These are phyloP conservation scores for Solanum appendiculatum DNA, from an alignment of 257 asterid species.

Conservation along the genomic window DNA sequence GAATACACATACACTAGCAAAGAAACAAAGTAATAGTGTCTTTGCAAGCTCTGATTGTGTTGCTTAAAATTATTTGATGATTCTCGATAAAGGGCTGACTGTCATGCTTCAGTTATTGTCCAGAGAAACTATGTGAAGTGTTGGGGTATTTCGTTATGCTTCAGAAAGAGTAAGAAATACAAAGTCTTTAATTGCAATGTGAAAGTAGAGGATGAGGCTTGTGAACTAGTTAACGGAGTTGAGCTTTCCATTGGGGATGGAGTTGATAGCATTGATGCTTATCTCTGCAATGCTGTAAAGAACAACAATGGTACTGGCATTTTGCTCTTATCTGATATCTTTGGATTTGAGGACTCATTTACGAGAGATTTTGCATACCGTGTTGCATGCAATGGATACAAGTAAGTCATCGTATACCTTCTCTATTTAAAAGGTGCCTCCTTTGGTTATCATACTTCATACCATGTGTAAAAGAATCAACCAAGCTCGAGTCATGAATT, in stretches of 20 bases:
- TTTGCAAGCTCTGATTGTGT: background rate
- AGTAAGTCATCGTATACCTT: slow-evolving; percentile 25
- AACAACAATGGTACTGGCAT: slow-evolving; percentile 75
- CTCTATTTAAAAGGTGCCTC: background rate
- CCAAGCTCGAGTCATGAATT: background rate
- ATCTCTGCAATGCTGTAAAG: slow-evolving; percentile 63
- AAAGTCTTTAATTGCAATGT: slow-evolving; percentile 33
- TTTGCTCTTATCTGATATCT: slow-evolving; percentile 66
- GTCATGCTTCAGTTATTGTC: slow-evolving; percentile 47
- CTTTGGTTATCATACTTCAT: background rate
- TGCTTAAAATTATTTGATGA: background rate
- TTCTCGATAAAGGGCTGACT: slow-evolving; percentile 10
- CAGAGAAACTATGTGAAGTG: slow-evolving; percentile 32
- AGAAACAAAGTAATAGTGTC: background rate
- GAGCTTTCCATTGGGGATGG: slow-evolving; percentile 54
- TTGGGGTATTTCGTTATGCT: background rate
- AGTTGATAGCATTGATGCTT: slow-evolving; percentile 33
- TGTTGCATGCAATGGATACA: slow-evolving; percentile 78
- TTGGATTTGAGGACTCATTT: slow-evolving; percentile 63
- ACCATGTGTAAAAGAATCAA: background rate
- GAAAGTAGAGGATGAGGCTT: slow-evolving; percentile 53
- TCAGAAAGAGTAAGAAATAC: slow-evolving; percentile 3
- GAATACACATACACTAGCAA: background rate
- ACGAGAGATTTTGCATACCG: slow-evolving; percentile 77
- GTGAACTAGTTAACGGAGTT: slow-evolving; percentile 66